Conservation (phyloP, 1,284 basidiomycete genomes). For the Fomitopsis pinicola region DNA sequence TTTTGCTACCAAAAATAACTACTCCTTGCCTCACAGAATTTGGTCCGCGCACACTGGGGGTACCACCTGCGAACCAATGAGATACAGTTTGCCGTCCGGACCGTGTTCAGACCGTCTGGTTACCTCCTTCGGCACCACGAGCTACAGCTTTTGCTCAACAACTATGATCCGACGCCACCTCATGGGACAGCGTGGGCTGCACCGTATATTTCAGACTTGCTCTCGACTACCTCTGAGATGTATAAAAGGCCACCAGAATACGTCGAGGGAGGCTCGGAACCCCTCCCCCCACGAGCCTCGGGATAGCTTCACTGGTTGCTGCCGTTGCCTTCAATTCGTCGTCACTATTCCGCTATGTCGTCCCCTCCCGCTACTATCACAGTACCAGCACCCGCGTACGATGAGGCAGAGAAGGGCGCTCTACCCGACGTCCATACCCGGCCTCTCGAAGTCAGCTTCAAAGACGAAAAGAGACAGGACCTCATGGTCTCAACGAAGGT, state of each 20-base stretch:
- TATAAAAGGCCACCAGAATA: neutral
- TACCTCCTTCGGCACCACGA: neutral
- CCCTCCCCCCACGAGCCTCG: slow-evolving; percentile 6
- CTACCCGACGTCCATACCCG: slow-evolving; percentile 33
- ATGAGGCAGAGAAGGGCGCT: slow-evolving; percentile 57
- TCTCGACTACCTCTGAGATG: neutral
- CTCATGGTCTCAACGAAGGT: slow-evolving; percentile 12
- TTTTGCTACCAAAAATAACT: neutral
- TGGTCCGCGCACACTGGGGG: neutral
- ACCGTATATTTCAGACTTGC: neutral
- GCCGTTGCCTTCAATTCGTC: slow-evolving; percentile 5
- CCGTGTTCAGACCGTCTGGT: neutral
- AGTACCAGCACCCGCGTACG: slow-evolving; percentile 34
- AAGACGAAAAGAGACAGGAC: slow-evolving; percentile 35
- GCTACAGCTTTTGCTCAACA: neutral
- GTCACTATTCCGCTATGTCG: slow-evolving; percentile 16
- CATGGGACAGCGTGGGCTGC: slow-evolving; percentile 1
- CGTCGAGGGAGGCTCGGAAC: neutral
- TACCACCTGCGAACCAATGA: neutral
- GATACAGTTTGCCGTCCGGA: neutral
- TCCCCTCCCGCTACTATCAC: slow-evolving; percentile 16
- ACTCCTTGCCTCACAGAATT: neutral
- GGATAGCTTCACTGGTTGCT: neutral
- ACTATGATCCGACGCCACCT: slow-evolving; percentile 1
- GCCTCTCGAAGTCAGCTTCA: slow-evolving; percentile 22